Evolutionary conservation across 2,329 filamentous ascomycete genomes (phyloP), one percentile per base, ranked within the genome.

Genomic region (Fusarium tuaranense): DNA sequence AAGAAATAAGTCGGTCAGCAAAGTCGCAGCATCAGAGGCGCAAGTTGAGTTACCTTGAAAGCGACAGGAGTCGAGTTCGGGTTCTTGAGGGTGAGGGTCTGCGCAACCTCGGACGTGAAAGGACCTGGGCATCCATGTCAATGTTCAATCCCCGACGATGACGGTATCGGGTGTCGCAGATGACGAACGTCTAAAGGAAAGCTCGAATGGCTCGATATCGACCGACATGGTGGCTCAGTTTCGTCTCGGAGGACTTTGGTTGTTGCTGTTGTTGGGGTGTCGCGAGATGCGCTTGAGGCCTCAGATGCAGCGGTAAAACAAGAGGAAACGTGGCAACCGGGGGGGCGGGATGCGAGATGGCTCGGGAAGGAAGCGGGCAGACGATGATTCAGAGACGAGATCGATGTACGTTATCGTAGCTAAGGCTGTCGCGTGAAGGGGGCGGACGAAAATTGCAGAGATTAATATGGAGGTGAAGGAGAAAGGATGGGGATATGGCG

Each of bases 191-290:
- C 92, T 93, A 87, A 99, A 99, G 87, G 92, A 94, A 82, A 99
- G 92, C 90, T 98, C 97, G 78, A 90, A 85, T 70, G 96, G 97
- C 80, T 97, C 92, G 82, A 99, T 94, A 80, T 98, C 94, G 87
- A 99, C 93, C 79, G 96, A 97, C 97, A 98, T 98, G 86, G 81
- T 89, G 85, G 70, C 53, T 68, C n/a, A 13, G 55, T 64, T 67
- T 72, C 12, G 68, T 68, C 34, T 58, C 14, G 30, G 10, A 16
- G 27, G 44, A 30, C 44, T 63, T 62, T 55, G 68, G 46, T 64
- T 53, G 34, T 36, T 60, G 66, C 36, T 44, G 48, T 60, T 65
- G 61, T 66, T 68, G 72, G 14, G 46, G 70, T 74, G 71, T 78
- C 69, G 77, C 69, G 77, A 70, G 76, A 78, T 73, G 66, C 61